Base-by-base conservation (phyloP, 441 rosid species). In the Gossypium gossypioides region DNA sequence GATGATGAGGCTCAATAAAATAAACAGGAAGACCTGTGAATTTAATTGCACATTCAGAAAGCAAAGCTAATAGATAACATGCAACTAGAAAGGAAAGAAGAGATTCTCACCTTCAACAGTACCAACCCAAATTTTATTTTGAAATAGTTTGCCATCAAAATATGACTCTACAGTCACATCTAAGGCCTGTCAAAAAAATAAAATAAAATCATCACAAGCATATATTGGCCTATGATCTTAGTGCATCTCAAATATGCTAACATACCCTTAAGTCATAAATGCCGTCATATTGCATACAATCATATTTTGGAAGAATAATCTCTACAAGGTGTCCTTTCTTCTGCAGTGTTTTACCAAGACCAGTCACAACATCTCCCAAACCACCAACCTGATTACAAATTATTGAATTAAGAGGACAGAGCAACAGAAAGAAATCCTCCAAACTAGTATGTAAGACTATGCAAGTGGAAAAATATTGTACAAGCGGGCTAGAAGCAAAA, bases 1-100 rank as follows among this genome's bases (percentile, higher is more conserved):
- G 97, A 81, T 95, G 99, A 81, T 83, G 96, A 72, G 99, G 97
- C 85, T 95, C 99, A 56, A 95, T 86, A 79, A 95, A 91, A 80
- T 88, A 93, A 78, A 95, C 94, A 52, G 97, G 97, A 77, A 95
- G 94, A 71, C 99, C 99, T 95, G 84, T 72, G 79, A 65, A 29
- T 84, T 44, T 44, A 74, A 75, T 74, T 65, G 61, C 67, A 69
- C 27, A 70, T 72, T 88, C 75, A 85, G 78, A 73, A 75, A 72
- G 29, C 66, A 68, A 63, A 72, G 72, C 59, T 67, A 69, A 71
- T 64, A 72, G 19, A 67, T 34, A 62, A 8, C 55, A 58, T 8
- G 55, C 29, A 44, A 46, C 24, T 12, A 55, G 62, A 57, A 79
- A 40, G 66, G 48, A 72, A 59, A 67, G 50, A 25, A 61, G 32